These are phyloP conservation scores for Wickerhamiella pararugosa DNA, from an alignment of 1,139 yeast genomes.

Conservation along the genomic window DNA sequence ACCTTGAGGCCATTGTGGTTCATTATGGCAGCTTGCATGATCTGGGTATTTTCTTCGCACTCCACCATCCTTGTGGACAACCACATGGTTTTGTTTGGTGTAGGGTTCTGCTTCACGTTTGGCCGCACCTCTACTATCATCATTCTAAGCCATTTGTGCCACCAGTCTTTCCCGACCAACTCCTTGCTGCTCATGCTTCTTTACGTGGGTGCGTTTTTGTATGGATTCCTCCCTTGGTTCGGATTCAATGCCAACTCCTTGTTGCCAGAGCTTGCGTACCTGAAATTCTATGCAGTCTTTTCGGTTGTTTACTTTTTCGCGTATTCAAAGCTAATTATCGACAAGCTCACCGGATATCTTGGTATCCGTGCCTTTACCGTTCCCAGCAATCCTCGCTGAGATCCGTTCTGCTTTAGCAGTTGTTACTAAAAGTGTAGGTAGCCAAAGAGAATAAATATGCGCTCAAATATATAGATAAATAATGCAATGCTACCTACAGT, in stretches of 20 bases:
- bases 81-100: conserved; percentile 43
- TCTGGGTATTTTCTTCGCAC: conserved; percentile 27
- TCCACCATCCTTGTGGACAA: conserved; percentile 23
- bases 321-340: conserved; percentile 25
- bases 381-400: neutral
- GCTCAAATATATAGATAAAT: neutral
- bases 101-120: conserved; percentile 52
- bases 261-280: conserved; percentile 21
- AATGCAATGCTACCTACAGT: conserved; percentile 23
- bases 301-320: conserved; percentile 22
- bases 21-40: conserved; percentile 18
- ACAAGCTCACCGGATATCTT: conserved; percentile 24
- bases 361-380: conserved; percentile 28
- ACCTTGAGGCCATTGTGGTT: conserved; percentile 24
- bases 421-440: too few species aligned
- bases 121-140: conserved; percentile 43
- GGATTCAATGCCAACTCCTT: conserved; percentile 17
- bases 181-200: conserved; percentile 26
- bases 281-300: conserved; percentile 22
- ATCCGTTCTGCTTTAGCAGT: too few species aligned
- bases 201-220: conserved; percentile 24
- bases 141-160: conserved; percentile 57
- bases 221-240: conserved; percentile 21
- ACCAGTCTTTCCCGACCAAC: conserved; percentile 46
- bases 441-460: neutral